phyloP scores from a whole-genome alignment of 2,329 filamentous ascomycete species.

The Neofusicoccum laricinum region DNA sequence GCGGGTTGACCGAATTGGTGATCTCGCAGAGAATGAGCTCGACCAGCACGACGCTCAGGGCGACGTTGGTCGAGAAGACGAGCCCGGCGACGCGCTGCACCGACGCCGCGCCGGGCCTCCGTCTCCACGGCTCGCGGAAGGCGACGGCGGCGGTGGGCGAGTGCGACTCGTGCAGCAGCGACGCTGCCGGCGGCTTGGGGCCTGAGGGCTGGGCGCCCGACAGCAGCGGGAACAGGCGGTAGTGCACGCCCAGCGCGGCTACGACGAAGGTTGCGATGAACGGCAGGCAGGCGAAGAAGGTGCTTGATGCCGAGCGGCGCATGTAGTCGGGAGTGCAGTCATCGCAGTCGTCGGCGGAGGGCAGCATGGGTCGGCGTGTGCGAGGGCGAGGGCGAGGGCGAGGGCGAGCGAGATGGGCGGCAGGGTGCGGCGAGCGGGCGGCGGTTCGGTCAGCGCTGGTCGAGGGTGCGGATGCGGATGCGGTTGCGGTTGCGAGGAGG shows the following conservation, averaged over 20 bases:
- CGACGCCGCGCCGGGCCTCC: slow-evolving; percentile 18
- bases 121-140: slow-evolving; percentile 18
- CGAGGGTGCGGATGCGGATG: too few relatives aligned
- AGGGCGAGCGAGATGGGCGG: neutral
- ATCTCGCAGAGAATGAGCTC: slow-evolving; percentile 84
- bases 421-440: too few relatives aligned
- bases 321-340: slow-evolving; percentile 55
- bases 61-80: slow-evolving; percentile 75
- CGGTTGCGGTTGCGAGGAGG: too few relatives aligned
- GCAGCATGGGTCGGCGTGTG: slow-evolving; percentile 27
- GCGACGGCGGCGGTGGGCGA: slow-evolving; percentile 49
- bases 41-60: slow-evolving; percentile 71
- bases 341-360: slow-evolving; percentile 50
- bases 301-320: slow-evolving; percentile 43
- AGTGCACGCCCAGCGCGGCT: slow-evolving; percentile 61
- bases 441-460: neutral
- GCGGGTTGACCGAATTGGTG: slow-evolving; percentile 67
- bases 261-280: slow-evolving; percentile 68
- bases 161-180: slow-evolving; percentile 59
- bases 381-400: neutral
- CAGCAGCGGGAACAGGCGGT: slow-evolving; percentile 71
- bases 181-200: slow-evolving; percentile 45
- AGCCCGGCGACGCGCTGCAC: slow-evolving; percentile 51
- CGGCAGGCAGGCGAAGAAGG: slow-evolving; percentile 62
- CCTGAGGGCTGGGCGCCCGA: too few relatives aligned